These are phyloP conservation scores for Rhazya stricta DNA, from an alignment of 257 asterid genomes.

Conservation along the genomic window DNA sequence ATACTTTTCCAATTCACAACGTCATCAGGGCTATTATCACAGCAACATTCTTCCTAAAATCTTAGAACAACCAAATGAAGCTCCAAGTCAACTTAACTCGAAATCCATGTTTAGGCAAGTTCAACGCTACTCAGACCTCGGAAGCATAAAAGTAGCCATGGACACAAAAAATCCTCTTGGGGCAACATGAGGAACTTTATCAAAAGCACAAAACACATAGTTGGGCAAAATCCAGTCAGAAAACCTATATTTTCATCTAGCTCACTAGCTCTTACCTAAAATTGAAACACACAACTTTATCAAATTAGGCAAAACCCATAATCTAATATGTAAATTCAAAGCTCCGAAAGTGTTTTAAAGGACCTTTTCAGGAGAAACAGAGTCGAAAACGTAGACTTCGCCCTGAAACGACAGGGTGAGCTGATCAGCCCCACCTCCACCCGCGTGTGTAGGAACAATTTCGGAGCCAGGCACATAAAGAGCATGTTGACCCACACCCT, in stretches of 20 bases:
- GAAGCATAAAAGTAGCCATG: background rate
- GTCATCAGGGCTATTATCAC: background rate
- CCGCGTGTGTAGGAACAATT: conserved; percentile 30
- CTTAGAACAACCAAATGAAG: background rate
- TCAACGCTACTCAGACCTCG: background rate
- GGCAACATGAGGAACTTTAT: background rate
- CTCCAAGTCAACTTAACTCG: background rate
- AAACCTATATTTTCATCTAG: background rate
- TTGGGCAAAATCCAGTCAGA: background rate
- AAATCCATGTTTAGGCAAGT: background rate
- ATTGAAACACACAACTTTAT: conserved; percentile 4
- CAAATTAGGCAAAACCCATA: background rate
- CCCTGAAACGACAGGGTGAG: conserved; percentile 96
- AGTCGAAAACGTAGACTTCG: conserved; percentile 85
- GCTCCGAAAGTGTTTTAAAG: background rate
- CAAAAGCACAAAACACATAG: background rate
- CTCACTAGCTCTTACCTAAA: background rate
- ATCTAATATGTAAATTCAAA: background rate
- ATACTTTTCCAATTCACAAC: too few relatives aligned
- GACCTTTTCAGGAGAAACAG: conserved; percentile 93
- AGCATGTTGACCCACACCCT: conserved; percentile 39
- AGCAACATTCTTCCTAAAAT: background rate
- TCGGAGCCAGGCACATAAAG: conserved; percentile 45
- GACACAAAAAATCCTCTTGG: background rate
- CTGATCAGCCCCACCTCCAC: conserved; percentile 73